A percentile compares a stretch with the other conserved stretches of the same genome.
Conservation (phyloP, 495 filamentous ascomycete species). For the Pyrenopolyporus hunteri region DNA sequence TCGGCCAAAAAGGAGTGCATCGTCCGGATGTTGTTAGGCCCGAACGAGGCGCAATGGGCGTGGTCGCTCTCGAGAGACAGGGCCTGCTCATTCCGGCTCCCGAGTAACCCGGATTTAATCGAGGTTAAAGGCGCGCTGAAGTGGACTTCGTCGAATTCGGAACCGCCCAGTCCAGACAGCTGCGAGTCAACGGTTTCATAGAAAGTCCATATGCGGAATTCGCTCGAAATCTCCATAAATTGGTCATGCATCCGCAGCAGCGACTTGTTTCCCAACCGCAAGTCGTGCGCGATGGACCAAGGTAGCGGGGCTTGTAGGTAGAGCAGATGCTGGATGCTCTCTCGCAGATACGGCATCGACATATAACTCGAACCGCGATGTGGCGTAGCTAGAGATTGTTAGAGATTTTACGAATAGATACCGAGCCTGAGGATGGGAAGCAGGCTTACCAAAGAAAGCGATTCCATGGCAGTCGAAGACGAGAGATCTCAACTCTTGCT, state of each 20-base stretch:
- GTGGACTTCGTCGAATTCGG: conserved; percentile 45
- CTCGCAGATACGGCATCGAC: conserved; percentile 60
- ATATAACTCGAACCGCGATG: conserved; percentile 71
- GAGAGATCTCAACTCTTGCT: conserved; percentile 48
- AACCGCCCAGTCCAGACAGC: conserved; percentile 51
- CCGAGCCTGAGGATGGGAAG: neutral
- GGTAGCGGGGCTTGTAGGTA: conserved; percentile 62
- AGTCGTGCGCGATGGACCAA: conserved; percentile 52
- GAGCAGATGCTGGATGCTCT: conserved; percentile 61
- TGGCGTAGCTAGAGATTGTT: conserved; percentile 53
- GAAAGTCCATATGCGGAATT: conserved; percentile 71
- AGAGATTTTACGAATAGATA: neutral
- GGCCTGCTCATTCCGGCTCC: conserved; percentile 62
- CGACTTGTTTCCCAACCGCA: conserved; percentile 55
- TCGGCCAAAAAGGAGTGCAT: conserved; percentile 58
- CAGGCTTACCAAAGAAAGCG: conserved; percentile 61
- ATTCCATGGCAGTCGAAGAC: conserved; percentile 66
- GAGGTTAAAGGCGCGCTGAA: conserved; percentile 66
- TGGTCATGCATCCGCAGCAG: conserved; percentile 59
- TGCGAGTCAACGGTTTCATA: conserved; percentile 68
- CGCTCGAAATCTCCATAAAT: conserved; percentile 65
- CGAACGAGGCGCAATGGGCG: conserved; percentile 62
- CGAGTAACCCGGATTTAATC: conserved; percentile 63
- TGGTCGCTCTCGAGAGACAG: conserved; percentile 64
- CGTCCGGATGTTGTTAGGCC: conserved; percentile 55